A percentile compares a stretch with the other conserved stretches of the same genome.
phyloP scores from a whole-genome alignment of 2,329 filamentous ascomycete species.

The Fusarium sterilihyphosum region DNA sequence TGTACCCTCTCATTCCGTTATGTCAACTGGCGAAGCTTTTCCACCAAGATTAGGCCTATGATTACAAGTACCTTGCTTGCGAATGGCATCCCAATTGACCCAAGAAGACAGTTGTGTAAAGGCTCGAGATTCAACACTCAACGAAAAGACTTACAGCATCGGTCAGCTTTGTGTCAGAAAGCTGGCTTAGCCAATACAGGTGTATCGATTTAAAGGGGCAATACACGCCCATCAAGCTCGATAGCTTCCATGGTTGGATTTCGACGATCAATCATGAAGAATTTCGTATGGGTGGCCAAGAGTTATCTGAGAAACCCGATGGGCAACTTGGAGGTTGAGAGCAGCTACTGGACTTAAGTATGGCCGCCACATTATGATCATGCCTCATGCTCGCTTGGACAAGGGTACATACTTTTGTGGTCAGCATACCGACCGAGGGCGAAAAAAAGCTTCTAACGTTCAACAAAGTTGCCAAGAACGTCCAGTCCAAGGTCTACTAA shows the following conservation, averaged over 20 bases:
- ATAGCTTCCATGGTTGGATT: neutral
- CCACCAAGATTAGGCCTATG: neutral
- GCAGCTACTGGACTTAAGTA: neutral
- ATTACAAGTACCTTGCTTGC: neutral
- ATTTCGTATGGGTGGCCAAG: neutral
- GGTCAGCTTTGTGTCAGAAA: neutral
- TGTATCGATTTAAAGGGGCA: neutral
- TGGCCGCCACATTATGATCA: neutral
- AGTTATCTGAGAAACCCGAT: neutral
- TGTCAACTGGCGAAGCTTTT: neutral
- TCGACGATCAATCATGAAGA: neutral
- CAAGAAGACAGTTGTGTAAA: neutral
- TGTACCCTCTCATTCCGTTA: neutral
- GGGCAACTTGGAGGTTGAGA: neutral
- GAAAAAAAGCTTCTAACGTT: neutral
- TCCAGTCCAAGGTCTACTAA: neutral
- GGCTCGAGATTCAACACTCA: neutral
- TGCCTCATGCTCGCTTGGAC: neutral
- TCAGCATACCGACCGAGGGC: neutral
- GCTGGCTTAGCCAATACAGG: neutral
- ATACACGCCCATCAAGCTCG: neutral
- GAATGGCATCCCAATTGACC: neutral
- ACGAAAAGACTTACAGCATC: too few relatives aligned
- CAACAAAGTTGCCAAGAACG: neutral
- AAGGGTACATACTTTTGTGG: neutral